These are phyloP conservation scores for Rhizopus stolonifer DNA, from an alignment of 371 early-diverging fungal species.

Conservation along the genomic window DNA sequence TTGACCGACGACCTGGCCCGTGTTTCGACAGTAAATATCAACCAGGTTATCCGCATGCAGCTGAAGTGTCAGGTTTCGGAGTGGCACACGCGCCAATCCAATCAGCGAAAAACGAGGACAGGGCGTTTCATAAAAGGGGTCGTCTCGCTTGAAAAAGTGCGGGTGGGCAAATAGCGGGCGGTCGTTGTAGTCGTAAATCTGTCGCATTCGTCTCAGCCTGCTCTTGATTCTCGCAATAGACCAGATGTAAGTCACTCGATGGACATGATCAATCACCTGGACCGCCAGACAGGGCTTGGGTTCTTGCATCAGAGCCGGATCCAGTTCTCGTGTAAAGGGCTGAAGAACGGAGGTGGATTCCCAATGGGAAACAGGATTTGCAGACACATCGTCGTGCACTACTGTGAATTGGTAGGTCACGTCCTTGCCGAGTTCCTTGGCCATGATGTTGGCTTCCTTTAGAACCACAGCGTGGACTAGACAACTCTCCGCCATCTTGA, in stretches of 20 bases:
- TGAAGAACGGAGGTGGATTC: constrained; percentile 46
- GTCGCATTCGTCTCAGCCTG: constrained; percentile 71
- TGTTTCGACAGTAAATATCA: constrained; percentile 59
- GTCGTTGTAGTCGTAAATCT: constrained; percentile 67
- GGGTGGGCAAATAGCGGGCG: constrained; percentile 59
- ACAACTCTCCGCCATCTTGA: constrained; percentile 68
- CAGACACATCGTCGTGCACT: constrained; percentile 50
- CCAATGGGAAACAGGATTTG: constrained; percentile 59
- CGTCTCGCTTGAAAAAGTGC: constrained; percentile 47
- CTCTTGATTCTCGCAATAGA: constrained; percentile 60
- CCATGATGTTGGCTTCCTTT: constrained; percentile 83
- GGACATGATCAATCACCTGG: constrained; percentile 65
- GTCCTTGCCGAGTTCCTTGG: constrained; percentile 72
- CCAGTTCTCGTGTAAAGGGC: constrained; percentile 43
- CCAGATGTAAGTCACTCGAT: constrained; percentile 73
- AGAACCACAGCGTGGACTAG: constrained; percentile 63
- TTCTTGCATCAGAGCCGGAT: constrained; percentile 38
- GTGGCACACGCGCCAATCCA: constrained; percentile 54
- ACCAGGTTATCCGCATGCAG: constrained; percentile 53
- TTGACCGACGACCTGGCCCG: constrained; percentile 50
- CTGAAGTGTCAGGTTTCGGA: constrained; percentile 52
- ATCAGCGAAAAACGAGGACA: constrained; percentile 59
- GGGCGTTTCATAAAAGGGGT: constrained; percentile 67
- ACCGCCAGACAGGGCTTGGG: constrained; percentile 62
- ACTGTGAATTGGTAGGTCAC: constrained; percentile 79